These are phyloP conservation scores for Lepidium didymum DNA, from an alignment of 345 rosid genomes.

Conservation along the genomic window DNA sequence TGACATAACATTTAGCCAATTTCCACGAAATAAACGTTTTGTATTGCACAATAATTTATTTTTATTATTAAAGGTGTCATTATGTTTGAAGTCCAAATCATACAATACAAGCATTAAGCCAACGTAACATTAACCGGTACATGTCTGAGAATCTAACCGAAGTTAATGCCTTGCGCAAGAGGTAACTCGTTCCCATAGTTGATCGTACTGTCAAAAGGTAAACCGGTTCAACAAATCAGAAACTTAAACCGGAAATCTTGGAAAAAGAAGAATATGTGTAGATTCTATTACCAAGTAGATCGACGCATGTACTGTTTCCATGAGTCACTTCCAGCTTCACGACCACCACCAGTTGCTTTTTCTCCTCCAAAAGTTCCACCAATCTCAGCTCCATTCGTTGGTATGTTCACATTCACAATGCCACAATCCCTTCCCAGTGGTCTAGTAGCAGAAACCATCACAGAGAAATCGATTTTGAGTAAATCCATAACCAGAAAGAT, in stretches of 20 bases:
- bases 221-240: neutral
- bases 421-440: constrained; percentile 96
- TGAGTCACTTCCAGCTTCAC: constrained; percentile 97
- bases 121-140: neutral
- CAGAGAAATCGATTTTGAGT: neutral
- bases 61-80: neutral
- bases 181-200: constrained; percentile 92
- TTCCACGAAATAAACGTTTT: neutral
- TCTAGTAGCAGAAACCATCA: constrained; percentile 32
- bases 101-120: neutral
- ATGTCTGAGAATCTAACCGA: constrained; percentile 40
- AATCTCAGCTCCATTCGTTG: constrained; percentile 98
- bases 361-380: constrained; percentile 98
- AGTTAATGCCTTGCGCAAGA: constrained; percentile 94
- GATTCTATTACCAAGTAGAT: constrained; percentile 63
- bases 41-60: neutral
- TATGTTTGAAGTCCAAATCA: neutral
- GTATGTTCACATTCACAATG: constrained; percentile 89
- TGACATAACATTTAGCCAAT: neutral
- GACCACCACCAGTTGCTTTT: constrained; percentile 95
- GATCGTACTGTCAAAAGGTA: constrained; percentile 56
- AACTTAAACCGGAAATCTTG: neutral
- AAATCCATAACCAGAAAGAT: neutral
- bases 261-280: neutral
- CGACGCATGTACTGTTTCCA: constrained; percentile 99